Base-by-base conservation (phyloP, 306 rosid species). In the Canavalia ensiformis region DNA sequence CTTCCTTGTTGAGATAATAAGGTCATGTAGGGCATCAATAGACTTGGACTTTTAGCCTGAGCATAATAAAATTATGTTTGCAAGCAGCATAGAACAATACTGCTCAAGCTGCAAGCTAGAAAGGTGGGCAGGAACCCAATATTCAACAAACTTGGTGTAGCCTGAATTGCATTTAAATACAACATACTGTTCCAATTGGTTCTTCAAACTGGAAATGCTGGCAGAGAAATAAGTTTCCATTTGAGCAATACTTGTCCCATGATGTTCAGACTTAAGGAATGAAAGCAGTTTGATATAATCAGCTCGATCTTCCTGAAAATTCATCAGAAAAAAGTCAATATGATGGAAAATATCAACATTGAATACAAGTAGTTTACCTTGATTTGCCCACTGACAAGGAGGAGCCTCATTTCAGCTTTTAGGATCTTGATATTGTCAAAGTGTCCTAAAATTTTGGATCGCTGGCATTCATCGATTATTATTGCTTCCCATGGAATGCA, bases 71-170 rank as follows among this genome's bases (percentile, higher is more conserved):
- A 71, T 46, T 56, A 79, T 75, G 74, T 83, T 70, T 74, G 89
- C 83, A 62, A 86, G 87, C 56, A 86, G 68, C 75, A 81, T 29
- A 34, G 87, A 75, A 79, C 89, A 86, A 76, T 86, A 86, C 87
- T 86, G 89, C 80, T 86, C 87, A 49, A 86, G 83, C 73, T 86
- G 89, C 81, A 86, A 80, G 75, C 39, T 71, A 57, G 89, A 86
- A 79, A 86, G 87, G 77, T 67, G 76, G 31, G 82, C 85, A 75
- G 87, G 89, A 75, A 86, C 89, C 89, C 89, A 86, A 66, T 83
- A 83, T 85, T 86, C 89, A 41, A 72, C 74, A 80, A 86, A 86
- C 82, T 68, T 83, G 54, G 70, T 34, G 49, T 77, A 83, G 76
- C 68, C 52, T 12, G 79, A 42, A 52, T 63, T 62, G 82, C 76